Evolutionary conservation across 78 protist genomes (phyloP).

Genomic region (Tieghemostelium lacteum): DNA sequence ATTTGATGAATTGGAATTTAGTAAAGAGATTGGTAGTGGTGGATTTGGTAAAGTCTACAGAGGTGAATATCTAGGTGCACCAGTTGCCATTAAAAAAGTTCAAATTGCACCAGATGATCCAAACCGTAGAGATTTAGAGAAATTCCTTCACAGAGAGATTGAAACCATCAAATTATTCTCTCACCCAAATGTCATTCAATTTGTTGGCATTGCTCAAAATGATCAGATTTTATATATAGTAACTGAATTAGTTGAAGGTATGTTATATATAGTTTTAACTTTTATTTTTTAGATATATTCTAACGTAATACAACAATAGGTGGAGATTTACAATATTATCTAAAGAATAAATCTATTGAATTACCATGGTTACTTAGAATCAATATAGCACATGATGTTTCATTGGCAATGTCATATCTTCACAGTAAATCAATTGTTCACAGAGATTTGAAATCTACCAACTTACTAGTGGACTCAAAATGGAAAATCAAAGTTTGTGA

Average conservation of each 20-base stretch:
- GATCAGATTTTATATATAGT: constrained; percentile 46
- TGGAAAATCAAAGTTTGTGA: constrained; percentile 75
- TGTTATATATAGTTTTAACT: background rate
- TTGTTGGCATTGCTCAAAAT: constrained; percentile 47
- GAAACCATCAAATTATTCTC: constrained; percentile 54
- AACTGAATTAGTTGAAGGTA: constrained; percentile 53
- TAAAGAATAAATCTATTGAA: constrained; percentile 39
- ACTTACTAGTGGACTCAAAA: constrained; percentile 23
- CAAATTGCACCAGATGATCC: constrained; percentile 69
- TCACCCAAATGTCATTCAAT: constrained; percentile 71
- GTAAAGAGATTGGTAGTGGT: constrained; percentile 54
- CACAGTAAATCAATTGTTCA: constrained; percentile 65
- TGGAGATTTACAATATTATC: constrained; percentile 65
- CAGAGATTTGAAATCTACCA: constrained; percentile 66
- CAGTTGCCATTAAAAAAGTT: constrained; percentile 53
- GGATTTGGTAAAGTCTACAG: constrained; percentile 62
- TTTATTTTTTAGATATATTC: background rate
- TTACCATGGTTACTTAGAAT: constrained; percentile 52
- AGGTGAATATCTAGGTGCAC: constrained; percentile 63
- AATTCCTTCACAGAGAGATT: constrained; percentile 48
- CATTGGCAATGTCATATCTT: constrained; percentile 66
- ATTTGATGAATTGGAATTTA: constrained; percentile 54
- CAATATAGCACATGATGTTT: constrained; percentile 47
- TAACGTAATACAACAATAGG: background rate
- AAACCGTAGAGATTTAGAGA: constrained; percentile 56